Conservation (phyloP, 75 land plant species). For the Pinus tabuliformis region DNA sequence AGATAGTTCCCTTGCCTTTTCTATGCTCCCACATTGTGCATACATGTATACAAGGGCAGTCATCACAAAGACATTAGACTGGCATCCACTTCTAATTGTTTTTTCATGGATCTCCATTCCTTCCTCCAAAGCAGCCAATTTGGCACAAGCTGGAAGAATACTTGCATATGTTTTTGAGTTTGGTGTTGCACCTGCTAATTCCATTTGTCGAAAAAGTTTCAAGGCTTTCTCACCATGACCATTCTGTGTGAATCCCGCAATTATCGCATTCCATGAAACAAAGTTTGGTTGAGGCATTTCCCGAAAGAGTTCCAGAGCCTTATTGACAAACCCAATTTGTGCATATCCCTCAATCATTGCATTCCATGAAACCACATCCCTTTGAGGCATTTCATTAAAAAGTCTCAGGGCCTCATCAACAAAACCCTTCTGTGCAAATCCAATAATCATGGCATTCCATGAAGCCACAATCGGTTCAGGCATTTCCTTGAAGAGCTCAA, state of each 20-base stretch:
- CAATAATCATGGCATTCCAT: constrained; percentile 31
- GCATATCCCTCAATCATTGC: constrained; percentile 44
- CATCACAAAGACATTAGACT: constrained; percentile 17
- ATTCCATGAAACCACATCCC: constrained; percentile 28
- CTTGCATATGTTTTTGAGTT: constrained; percentile 37
- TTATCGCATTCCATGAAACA: constrained; percentile 64
- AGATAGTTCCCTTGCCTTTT: constrained; percentile 39
- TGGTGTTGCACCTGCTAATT: constrained; percentile 22
- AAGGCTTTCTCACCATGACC: constrained; percentile 37
- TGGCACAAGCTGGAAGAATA: constrained; percentile 49
- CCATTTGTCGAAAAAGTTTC: constrained; percentile 36
- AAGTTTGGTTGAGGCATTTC: constrained; percentile 23
- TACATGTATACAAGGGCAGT: constrained; percentile 36
- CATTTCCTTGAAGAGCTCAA: constrained; percentile 28
- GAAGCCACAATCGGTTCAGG: constrained; percentile 27
- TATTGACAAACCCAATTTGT: constrained; percentile 44
- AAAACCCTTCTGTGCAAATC: constrained; percentile 19
- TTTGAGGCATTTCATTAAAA: constrained; percentile 20
- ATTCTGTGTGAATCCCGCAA: constrained; percentile 46
- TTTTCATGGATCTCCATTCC: constrained; percentile 55
- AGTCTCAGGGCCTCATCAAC: constrained; percentile 12
- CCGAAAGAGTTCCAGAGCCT: constrained; percentile 37
- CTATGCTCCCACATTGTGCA: constrained; percentile 22
- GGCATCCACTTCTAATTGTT: constrained; percentile 16
- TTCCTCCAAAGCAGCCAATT: constrained; percentile 40